Base-by-base conservation (phyloP, 2,329 filamentous ascomycete genomes). In the Cryphonectria nitschkei region DNA sequence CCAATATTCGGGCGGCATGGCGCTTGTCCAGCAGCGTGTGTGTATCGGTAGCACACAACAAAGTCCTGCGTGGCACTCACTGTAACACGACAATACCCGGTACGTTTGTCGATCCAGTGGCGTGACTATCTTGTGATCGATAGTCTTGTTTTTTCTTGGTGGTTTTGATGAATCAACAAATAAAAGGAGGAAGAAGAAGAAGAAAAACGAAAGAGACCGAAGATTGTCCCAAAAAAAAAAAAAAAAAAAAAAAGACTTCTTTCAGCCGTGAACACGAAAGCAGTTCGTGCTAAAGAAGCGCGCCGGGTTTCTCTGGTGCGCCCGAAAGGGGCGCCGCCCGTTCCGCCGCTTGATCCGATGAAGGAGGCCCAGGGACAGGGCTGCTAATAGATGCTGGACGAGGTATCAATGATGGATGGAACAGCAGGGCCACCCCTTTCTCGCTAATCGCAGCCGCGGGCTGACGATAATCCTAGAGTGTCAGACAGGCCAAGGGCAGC, bases 261-360 rank as follows among this genome's bases (percentile, higher is more conserved):
- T 43, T 43, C 5, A 14, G 41, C 41, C 41, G 16, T 19, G 13
- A 19, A 43, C 16, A 22, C 3, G 46, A n/a, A 9, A n/a, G 8
- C 72, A 74, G 74, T 76, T 75, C 75, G 74, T 74, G 75, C 73
- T 75, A 76, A 74, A 78, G 74, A 76, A 75, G 74, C 76, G 74
- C 76, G 73, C 75, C 73, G 76, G 76, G 73, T 75, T 5, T 6
- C 22, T n/a, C 34, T 74, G 67, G 70, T 70, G 65, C 54, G 54
- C 54, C 54, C 26, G n/a, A 56, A 56, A 29, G 54, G 54, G 54
- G 54, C 54, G 54, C 26, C 67, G 62, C 71, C 69, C 73, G 69
- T 16, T 74, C 74, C 68, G 43, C 74, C 69, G 54, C 65, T 72
- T 62, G 71, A 69, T 52, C 67, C 67, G 60, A 72, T 32, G 50